phyloP scores from a whole-genome alignment of 441 rosid genomes.

The Mallotus japonicus region DNA sequence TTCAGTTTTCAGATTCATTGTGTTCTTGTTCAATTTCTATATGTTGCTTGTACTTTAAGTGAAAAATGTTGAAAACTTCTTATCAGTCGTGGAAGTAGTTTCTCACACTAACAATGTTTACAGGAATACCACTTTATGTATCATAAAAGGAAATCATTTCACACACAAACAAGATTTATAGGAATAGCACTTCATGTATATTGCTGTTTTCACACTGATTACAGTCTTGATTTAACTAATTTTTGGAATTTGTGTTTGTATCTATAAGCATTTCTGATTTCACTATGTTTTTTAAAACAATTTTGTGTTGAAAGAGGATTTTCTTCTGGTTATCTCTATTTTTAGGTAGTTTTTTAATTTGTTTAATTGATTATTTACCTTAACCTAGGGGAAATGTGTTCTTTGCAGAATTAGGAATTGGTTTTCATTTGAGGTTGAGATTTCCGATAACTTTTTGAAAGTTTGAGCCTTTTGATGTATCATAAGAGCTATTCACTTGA shows the following conservation, averaged over 20 bases:
- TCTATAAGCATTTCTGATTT: no score
- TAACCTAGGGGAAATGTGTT: constrained; percentile 21
- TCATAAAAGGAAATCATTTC: neutral
- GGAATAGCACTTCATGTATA: neutral
- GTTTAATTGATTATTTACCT: neutral
- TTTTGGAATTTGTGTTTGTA: no score
- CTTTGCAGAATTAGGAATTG: constrained; percentile 45
- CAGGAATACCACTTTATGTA: no score
- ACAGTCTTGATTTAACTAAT: no score
- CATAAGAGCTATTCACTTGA: constrained; percentile 49
- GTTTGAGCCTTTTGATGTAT: constrained; percentile 47
- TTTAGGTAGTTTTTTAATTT: neutral
- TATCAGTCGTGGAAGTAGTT: neutral
- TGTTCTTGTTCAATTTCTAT: neutral
- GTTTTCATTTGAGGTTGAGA: constrained; percentile 29
- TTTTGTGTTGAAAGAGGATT: neutral
- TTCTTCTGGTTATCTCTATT: neutral
- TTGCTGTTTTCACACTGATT: neutral
- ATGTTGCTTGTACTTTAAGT: neutral
- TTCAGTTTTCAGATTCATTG: neutral
- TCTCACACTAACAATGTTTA: neutral
- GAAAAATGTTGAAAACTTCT: neutral
- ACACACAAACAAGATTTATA: neutral
- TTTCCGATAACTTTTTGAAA: constrained; percentile 22
- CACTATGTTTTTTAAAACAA: no score